Evolutionary conservation across 83 land plant genomes (phyloP), one percentile per base, ranked within the genome.

Genomic region (Picea mariana): DNA sequence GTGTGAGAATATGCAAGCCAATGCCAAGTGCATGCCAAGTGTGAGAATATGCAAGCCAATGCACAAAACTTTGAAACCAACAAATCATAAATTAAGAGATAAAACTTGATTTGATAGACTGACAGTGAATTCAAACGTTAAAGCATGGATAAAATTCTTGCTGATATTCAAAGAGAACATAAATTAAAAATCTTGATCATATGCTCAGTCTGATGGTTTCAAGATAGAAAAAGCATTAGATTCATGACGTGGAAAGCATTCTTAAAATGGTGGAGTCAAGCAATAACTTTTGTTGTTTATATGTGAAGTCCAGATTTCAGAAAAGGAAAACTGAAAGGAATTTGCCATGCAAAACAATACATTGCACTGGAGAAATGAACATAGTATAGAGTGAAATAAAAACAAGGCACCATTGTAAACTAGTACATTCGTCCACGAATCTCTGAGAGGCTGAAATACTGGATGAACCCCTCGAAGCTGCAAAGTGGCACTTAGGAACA

Each of bases 381-480:
- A 83, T 38, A 81, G 61, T 52, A 15, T 49, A 47, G 17, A 34
- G 69, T 6, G 40, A 77, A 82, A 47, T 9, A 64, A 31, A 55
- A 82, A 75, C 16, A 27, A 62, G 2, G 24, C 80, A 96, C 98
- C 99, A 86, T 97, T 97, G 83, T 88, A 97, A 60, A 95, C 85
- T 73, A 97, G 90, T 47, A 95, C 24, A 84, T 95, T 97, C 42
- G 84, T 85, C 27, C 61, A 78, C 17, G 82, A 21, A 90, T 94
- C 98, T 59, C 69, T 79, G 61, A 97, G 65, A 1, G 99, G 99
- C 85, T 97, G 99, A 80, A 18, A 63, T 11, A 93, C 85, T 44
- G 93, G 91, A 83, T 68, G 80, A 6, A 38, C 27, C 44, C 99
- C 99, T 67, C 99, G 90, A 31, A 97, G 89, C 72, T 95, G 98